Conservation (phyloP, 306 rosid genomes). For the Citrullus amarus region DNA sequence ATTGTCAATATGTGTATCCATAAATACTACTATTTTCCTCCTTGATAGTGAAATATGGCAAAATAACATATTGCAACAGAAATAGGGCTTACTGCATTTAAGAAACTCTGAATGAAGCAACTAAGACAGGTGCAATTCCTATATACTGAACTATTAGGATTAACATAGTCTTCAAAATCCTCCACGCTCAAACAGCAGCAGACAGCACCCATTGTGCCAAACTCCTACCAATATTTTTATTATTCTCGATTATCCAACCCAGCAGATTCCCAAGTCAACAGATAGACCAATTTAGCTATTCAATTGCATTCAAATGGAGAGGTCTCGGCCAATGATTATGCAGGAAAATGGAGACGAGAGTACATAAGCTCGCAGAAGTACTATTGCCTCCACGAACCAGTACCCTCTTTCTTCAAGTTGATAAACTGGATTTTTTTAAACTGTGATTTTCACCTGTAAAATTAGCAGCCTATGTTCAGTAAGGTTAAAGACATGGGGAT, state of each 20-base stretch:
- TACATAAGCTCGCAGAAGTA: slow-evolving; percentile 80
- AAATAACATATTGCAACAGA: slow-evolving; percentile 2
- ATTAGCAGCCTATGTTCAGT: slow-evolving; percentile 12
- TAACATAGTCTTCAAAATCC: slow-evolving; percentile 66
- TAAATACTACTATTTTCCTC: not conserved
- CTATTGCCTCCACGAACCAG: slow-evolving; percentile 47
- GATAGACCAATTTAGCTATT: slow-evolving; percentile 13
- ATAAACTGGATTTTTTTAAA: slow-evolving; percentile 12
- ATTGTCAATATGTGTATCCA: not conserved
- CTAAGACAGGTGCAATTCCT: slow-evolving; percentile 72
- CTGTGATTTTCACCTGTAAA: slow-evolving; percentile 37
- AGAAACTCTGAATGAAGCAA: slow-evolving; percentile 61
- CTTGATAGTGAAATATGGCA: not conserved
- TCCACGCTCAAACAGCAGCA: slow-evolving; percentile 73
- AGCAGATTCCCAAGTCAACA: slow-evolving; percentile 24
- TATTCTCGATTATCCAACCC: slow-evolving; percentile 16
- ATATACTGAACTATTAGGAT: slow-evolving; percentile 60
- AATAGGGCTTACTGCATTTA: slow-evolving; percentile 49
- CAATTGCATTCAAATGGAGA: slow-evolving; percentile 13
- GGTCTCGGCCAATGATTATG: slow-evolving; percentile 18
- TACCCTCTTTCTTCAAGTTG: slow-evolving; percentile 47
- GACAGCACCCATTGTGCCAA: slow-evolving; percentile 79
- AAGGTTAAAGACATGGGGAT: not conserved
- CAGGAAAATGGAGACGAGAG: slow-evolving; percentile 35
- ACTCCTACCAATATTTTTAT: slow-evolving; percentile 22